Evolutionary conservation across 805 yeast species (phyloP).

Genomic region (Candida ulmi): DNA sequence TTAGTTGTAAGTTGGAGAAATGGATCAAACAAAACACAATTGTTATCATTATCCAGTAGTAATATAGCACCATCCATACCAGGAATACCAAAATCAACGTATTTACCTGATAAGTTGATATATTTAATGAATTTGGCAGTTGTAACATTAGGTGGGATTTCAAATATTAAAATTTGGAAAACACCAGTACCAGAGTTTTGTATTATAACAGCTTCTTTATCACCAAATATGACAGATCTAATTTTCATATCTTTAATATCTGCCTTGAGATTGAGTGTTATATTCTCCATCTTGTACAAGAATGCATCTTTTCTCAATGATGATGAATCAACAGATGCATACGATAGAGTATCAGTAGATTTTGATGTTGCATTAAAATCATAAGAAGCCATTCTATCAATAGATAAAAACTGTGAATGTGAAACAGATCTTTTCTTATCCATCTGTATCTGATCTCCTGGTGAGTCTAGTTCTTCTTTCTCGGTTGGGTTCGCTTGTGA

Average conservation of each 20-base stretch:
- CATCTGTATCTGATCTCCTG: conserved; percentile 10
- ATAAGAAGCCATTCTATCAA: conserved; percentile 42
- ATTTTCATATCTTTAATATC: conserved; percentile 29
- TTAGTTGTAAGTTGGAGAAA: conserved; percentile 44
- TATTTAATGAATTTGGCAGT: conserved; percentile 30
- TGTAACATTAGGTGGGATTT: conserved; percentile 26
- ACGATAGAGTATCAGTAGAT: conserved; percentile 36
- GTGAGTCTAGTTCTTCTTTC: neutral
- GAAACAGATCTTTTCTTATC: conserved; percentile 28
- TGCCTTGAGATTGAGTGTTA: conserved; percentile 27
- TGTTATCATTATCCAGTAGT: conserved; percentile 30
- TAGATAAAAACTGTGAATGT: conserved; percentile 34
- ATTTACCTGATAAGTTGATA: conserved; percentile 25
- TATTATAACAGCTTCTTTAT: conserved; percentile 58
- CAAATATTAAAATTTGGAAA: conserved; percentile 47
- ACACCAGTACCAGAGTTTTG: conserved; percentile 37
- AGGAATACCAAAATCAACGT: conserved; percentile 33
- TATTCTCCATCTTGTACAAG: conserved; percentile 52
- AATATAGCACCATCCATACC: conserved; percentile 40
- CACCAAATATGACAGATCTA: conserved; percentile 37
- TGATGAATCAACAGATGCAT: conserved; percentile 30
- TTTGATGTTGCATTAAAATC: conserved; percentile 37
- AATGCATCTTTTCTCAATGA: conserved; percentile 59
- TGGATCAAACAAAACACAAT: conserved; percentile 47
- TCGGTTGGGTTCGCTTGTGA: conserved; percentile 2